Evolutionary conservation across 2,329 filamentous ascomycete species (phyloP), one percentile per base, ranked within the genome.

Genomic region (Penicillium sp.): DNA sequence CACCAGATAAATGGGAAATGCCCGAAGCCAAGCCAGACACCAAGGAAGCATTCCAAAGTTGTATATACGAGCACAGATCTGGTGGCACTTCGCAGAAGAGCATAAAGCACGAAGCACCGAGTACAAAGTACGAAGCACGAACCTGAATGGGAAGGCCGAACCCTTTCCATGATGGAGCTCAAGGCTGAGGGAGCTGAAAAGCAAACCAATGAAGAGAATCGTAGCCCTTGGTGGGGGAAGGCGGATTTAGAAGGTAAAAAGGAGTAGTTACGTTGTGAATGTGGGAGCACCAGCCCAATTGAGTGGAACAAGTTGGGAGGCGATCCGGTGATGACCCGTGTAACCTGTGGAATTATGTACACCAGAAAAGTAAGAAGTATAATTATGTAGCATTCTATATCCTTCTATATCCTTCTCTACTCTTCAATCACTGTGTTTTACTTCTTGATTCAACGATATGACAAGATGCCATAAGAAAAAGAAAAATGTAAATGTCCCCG

Each of bases 61-160:
- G 10, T 27, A 27, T 27, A 27, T 13, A 13, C 26, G 10, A 27
- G 26, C 26, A 27, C 26, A 13, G 26, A 4, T 27, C 3, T 27
- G 29, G 29, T 32, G 40, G 40, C 32, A 27, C 44, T 40, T 20
- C n/a, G n/a, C 29, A 32, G n/a, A 26, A 26, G 24, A 26, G 29
- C 29, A 32, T 4, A 10, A 27, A 32, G 6, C n/a, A 14, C 29
- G 20, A 22, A 24, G 4, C 35, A 24, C 7, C 7, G 5, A 22
- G 8, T 3, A 28, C 7, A 13, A 11, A 22, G 8, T 3, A 28
- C 11, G 14, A 29, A 57, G 49, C 43, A 62, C 60, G 36, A 57
- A 63, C 59, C 60, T 61, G 56, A 55, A 56, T 46, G 45, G 45
- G 55, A 51, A 58, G 48, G 41, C 42, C 46, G 48, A 56, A 50